Evolutionary conservation across 768 basidiomycete genomes (phyloP), one percentile per base, ranked within the genome.

Genomic region (Suillus decipiens): DNA sequence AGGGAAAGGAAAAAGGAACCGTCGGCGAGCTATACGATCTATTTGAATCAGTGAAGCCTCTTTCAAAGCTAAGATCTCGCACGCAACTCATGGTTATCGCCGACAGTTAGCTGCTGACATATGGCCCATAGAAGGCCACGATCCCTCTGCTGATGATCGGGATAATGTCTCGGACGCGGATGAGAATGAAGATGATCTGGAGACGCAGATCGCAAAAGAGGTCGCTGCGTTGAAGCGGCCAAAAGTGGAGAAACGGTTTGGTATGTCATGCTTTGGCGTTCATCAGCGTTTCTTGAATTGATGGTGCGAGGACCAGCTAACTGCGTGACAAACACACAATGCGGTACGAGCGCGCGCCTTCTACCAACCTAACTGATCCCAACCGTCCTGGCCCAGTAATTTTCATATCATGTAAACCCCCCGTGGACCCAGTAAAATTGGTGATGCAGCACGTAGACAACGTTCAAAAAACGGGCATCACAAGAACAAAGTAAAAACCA

Each of bases 1-100:
- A 89, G 72, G 93, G 93, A 22, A 94, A 89, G 67, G 93, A 95
- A 73, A 89, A 84, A 66, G 88, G 88, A 69, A 83, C 89, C 0
- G 84, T 92, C 5, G 86, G 88, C 42, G 93, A 95, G 71, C 73
- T 92, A 41, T 89, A 88, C 65, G 90, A 93, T 69, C 69, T 95
- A 11, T 92, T 95, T 61, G 89, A 93, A 63, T 83, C 83, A 59
- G 93, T 93, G 66, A 68, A 86, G 75, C 17, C 58, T 19, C 11
- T 47, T 39, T 31, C 50, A 11, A 31, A 5, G 5, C 31, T 47
- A 22, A 62, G n/a, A 24, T 15, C 53, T 57, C 19, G 42, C 61
- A 31, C 55, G 45, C 58, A 43, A 60, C 62, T 68, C 24, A 67
- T 67, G 24, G 14, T 50, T 7, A 3, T 50, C 6, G 6, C 10